These are phyloP conservation scores for Rhizopogon parksii DNA, from an alignment of 1,284 basidiomycete species.

Conservation along the genomic window DNA sequence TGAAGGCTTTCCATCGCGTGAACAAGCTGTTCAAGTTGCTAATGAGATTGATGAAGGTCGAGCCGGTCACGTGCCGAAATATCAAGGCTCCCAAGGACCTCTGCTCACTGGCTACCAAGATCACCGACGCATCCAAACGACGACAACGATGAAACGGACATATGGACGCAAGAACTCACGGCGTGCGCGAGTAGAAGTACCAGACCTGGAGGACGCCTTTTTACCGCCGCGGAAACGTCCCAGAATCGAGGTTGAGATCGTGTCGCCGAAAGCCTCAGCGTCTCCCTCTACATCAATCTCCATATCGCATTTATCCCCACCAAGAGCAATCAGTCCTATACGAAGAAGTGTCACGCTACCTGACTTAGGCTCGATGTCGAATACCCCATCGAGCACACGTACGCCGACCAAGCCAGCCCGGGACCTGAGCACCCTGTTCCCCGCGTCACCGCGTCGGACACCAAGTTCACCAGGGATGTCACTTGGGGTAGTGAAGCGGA, in stretches of 20 bases:
- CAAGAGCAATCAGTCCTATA: not conserved
- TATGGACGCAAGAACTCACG: slow-evolving; percentile 7
- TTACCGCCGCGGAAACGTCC: slow-evolving; percentile 1
- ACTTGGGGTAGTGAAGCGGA: slow-evolving; percentile 33
- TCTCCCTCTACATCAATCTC: no score
- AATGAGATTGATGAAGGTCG: not conserved
- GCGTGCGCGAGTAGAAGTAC: not conserved
- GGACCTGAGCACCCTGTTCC: slow-evolving; percentile 32
- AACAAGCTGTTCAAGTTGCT: slow-evolving; percentile 9
- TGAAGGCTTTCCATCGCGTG: slow-evolving; percentile 48
- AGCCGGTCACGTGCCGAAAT: not conserved
- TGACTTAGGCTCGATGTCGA: not conserved
- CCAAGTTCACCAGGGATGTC: slow-evolving; percentile 5
- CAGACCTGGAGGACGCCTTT: not conserved
- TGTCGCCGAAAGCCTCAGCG: slow-evolving; percentile 4
- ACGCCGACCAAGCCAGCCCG: slow-evolving; percentile 22
- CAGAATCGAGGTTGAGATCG: slow-evolving; percentile 4
- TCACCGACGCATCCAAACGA: not conserved
- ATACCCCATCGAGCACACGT: not conserved
- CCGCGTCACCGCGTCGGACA: slow-evolving; percentile 15
- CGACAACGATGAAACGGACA: slow-evolving; percentile 3
- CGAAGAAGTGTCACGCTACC: not conserved
- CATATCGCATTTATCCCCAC: not conserved
- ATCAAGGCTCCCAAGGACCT: not conserved
- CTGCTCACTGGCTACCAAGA: not conserved